Evolutionary conservation across 2,329 filamentous ascomycete species (phyloP), one percentile per base, ranked within the genome.

Genomic region (Chrysoporthe cubensis): DNA sequence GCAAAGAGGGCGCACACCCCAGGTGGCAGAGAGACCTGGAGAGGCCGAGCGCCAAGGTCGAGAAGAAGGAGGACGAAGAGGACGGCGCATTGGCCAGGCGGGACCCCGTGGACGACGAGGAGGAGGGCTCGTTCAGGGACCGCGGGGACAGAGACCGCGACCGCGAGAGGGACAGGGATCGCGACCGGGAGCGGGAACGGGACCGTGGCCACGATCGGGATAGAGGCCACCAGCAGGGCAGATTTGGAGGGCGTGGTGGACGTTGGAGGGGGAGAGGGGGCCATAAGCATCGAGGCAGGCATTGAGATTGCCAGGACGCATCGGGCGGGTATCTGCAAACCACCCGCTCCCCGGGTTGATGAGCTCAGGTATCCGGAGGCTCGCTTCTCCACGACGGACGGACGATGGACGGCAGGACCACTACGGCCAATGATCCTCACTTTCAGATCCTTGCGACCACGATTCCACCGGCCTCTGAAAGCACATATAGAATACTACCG

Each of bases 1-100:
- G 96, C 80, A 89, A 88, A 75, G 87, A 91, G 71, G 92, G 92
- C 26, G 91, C 93, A 6, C 96, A 99, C 78, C 90, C 95, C 3
- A 87, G 89, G 69, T 98, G 93, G 90, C 88, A 89, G 34, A 87
- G 88, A 74, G 89, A 94, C 71, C 81, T 94, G 50, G 90, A 93
- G 77, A 91, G 90, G 82, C 93, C 91, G 8, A 87, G 87, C 42
- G 89, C 91, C 71, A 92, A 90, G 82, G 82, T 88, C 58, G 88
- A 89, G 76, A 79, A 84, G 71, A 81, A 88, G 64, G 87, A 88
- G 73, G 85, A 90, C 76, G 87, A 88, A 72, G 59, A 61, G 26
- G 75, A 79, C 80, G 66, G 80, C 85, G 73, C 81, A 83, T 70
- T 84, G 85, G 73, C 80, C 58, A 71, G 71, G 74, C 71, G 75